phyloP scores from a whole-genome alignment of 192 early-diverging fungal genomes.

The Jimgerdemannia flammicorona region DNA sequence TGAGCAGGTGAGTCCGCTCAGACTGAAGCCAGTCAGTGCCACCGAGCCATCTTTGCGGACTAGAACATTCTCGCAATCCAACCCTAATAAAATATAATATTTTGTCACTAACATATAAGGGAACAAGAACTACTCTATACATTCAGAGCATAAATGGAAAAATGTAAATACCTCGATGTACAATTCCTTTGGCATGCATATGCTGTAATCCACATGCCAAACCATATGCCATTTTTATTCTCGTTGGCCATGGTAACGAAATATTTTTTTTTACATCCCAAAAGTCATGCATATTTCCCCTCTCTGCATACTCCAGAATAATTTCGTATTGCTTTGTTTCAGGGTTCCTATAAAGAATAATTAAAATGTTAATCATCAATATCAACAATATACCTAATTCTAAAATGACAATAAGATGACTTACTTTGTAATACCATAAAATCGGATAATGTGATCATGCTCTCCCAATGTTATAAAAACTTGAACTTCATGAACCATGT shows the following conservation, averaged over 20 bases:
- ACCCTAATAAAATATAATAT: background rate
- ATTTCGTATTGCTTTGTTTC: background rate
- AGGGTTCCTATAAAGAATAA: background rate
- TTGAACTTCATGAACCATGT: background rate
- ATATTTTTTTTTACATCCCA: background rate
- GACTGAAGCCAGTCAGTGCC: background rate
- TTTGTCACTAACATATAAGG: no score
- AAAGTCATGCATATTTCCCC: background rate
- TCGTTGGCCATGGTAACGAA: background rate
- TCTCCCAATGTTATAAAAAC: background rate
- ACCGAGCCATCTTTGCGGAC: background rate
- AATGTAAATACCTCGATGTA: background rate
- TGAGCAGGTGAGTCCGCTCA: background rate
- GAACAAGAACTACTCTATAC: no score
- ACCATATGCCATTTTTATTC: background rate
- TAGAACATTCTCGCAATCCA: background rate
- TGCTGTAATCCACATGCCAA: background rate
- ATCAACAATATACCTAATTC: background rate
- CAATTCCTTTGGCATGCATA: background rate
- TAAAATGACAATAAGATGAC: background rate
- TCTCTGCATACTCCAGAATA: background rate
- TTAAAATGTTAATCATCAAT: background rate
- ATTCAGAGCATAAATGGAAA: background rate
- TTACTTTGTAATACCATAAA: background rate
- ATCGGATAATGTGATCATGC: background rate